A percentile compares a stretch with the other conserved stretches of the same genome.
These are phyloP conservation scores for Monilinia laxa DNA, from an alignment of 2,329 filamentous ascomycete species.

Conservation along the genomic window DNA sequence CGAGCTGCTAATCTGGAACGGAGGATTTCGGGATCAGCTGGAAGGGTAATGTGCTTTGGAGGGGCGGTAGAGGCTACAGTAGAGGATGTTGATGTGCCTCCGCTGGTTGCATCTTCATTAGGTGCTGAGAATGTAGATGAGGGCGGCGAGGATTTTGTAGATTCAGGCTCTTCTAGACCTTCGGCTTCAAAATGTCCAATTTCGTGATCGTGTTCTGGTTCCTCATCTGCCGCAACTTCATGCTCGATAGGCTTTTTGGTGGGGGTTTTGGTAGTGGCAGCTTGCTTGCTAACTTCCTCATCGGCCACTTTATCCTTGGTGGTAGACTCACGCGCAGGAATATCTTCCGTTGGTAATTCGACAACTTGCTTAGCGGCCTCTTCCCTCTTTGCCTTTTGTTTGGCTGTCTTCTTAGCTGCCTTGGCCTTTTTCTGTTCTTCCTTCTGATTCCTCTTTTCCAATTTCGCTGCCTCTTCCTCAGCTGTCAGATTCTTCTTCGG, in stretches of 20 bases:
- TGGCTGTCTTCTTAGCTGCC: conserved; percentile 48
- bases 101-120: conserved; percentile 57
- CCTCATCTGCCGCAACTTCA: conserved; percentile 34
- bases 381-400: conserved; percentile 41
- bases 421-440: conserved; percentile 40
- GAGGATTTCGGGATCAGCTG: conserved; percentile 70
- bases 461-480: conserved; percentile 14
- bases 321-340: conserved; percentile 34
- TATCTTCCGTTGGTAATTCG: conserved; percentile 22
- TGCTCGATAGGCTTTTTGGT: conserved; percentile 26
- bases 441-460: conserved; percentile 34
- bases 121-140: conserved; percentile 57
- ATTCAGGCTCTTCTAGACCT: conserved; percentile 50
- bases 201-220: conserved; percentile 35
- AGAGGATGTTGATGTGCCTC: conserved; percentile 70
- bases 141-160: conserved; percentile 43
- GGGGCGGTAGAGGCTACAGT: conserved; percentile 59
- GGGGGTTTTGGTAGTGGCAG: conserved; percentile 23
- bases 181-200: conserved; percentile 49
- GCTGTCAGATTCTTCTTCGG: conserved; percentile 26
- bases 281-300: conserved; percentile 21
- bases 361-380: conserved; percentile 21
- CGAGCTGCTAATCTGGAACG: conserved; percentile 76
- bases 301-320: conserved; percentile 20
- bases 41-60: conserved; percentile 65